These are phyloP conservation scores for Hypoxylon sp. DNA, from an alignment of 2,329 filamentous ascomycete species.

Conservation along the genomic window DNA sequence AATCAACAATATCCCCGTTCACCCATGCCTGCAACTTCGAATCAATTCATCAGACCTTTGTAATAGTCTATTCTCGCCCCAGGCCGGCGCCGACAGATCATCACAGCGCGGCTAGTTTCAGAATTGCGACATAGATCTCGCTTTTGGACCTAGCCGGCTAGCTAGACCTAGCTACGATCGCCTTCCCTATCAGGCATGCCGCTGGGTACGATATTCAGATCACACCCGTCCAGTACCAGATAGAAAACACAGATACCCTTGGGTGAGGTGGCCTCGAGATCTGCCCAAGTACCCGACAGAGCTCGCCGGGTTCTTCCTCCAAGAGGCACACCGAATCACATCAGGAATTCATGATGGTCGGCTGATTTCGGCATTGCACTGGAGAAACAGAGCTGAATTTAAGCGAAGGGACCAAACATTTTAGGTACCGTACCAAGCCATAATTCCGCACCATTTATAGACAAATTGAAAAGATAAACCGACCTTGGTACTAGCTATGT, in stretches of 20 bases:
- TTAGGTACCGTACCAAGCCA: neutral
- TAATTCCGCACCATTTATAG: constrained; percentile 7
- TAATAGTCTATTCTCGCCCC: constrained; percentile 22
- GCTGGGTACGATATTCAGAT: constrained; percentile 32
- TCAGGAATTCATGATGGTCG: constrained; percentile 40
- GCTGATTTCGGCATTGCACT: constrained; percentile 40
- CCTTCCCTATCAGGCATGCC: constrained; percentile 43
- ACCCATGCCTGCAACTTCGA: constrained; percentile 8
- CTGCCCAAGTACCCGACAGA: constrained; percentile 29
- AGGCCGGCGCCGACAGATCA: constrained; percentile 24
- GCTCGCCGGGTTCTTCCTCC: constrained; percentile 39
- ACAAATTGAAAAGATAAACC: neutral
- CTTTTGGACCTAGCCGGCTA: constrained; percentile 36
- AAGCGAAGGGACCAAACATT: constrained; percentile 11
- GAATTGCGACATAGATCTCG: constrained; percentile 43
- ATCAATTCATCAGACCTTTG: constrained; percentile 39
- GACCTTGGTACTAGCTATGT: neutral
- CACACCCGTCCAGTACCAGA: constrained; percentile 7
- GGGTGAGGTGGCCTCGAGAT: constrained; percentile 27
- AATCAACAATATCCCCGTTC: constrained; percentile 26
- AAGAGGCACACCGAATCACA: constrained; percentile 40
- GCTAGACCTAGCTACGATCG: constrained; percentile 39
- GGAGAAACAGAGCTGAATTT: constrained; percentile 23
- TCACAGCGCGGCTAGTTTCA: constrained; percentile 40
- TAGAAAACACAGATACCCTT: neutral